Evolutionary conservation across 1,139 yeast genomes (phyloP).

Genomic region (Blastobotrys capitulatus): DNA sequence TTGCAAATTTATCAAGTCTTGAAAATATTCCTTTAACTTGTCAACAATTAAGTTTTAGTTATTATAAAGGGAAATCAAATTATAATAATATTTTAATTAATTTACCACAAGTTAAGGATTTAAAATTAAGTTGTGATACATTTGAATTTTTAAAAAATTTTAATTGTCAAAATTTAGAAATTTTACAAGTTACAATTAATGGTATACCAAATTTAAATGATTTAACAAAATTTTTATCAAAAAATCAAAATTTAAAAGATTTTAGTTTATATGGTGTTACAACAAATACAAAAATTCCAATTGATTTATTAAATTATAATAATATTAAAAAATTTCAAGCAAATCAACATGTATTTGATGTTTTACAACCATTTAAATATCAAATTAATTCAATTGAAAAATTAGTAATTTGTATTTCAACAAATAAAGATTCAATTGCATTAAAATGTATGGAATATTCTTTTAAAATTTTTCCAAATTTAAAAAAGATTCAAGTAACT

Average conservation of each 20-base stretch:
- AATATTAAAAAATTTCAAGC: constrained; percentile 3
- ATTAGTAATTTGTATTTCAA: constrained; percentile 5
- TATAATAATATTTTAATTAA: not conserved
- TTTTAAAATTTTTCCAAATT: constrained; percentile 3
- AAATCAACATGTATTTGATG: constrained; percentile 7
- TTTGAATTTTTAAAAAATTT: constrained; percentile 3
- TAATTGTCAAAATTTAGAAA: not conserved
- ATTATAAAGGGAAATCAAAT: not conserved
- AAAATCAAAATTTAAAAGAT: not conserved
- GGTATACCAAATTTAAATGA: not conserved
- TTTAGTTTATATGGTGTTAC: constrained; percentile 3
- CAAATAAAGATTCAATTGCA: constrained; percentile 8
- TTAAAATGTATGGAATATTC: constrained; percentile 8
- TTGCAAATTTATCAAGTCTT: not conserved
- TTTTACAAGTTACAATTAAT: not conserved
- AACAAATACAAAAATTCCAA: not conserved
- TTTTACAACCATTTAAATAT: constrained; percentile 4
- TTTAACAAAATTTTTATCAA: constrained; percentile 5
- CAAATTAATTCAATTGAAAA: not conserved
- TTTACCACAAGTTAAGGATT: constrained; percentile 5
- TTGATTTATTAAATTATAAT: constrained; percentile 4
- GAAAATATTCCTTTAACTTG: constrained; percentile 2
- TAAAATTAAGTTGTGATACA: constrained; percentile 4
- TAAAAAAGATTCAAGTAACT: constrained; percentile 3
- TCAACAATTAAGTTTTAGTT: constrained; percentile 1